Evolutionary conservation across 1,139 yeast genomes (phyloP).

Genomic region (Geotrichum carabidarum): DNA sequence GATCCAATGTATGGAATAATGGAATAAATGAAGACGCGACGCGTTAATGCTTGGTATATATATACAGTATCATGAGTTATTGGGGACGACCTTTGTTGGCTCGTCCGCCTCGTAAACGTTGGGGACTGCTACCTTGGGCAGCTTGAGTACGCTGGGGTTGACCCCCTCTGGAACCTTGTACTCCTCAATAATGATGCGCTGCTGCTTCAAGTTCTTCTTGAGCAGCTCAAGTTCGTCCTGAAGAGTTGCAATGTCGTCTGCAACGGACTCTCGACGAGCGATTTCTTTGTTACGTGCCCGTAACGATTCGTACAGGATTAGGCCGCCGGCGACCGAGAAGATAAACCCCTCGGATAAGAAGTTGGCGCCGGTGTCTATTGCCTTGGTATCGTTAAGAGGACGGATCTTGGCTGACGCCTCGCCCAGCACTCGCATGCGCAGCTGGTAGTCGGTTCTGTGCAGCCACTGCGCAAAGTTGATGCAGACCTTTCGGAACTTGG

Average conservation of each 20-base stretch:
- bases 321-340: constrained; percentile 71
- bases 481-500: constrained; percentile 56
- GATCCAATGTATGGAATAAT: neutral
- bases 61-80: neutral
- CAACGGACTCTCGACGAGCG: constrained; percentile 56
- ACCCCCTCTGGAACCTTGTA: constrained; percentile 46
- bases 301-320: constrained; percentile 68
- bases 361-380: constrained; percentile 78
- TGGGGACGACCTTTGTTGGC: neutral
- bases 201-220: constrained; percentile 44
- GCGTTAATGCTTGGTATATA: neutral
- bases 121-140: constrained; percentile 13
- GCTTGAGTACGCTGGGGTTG: constrained; percentile 44
- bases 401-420: constrained; percentile 53
- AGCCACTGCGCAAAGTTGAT: constrained; percentile 68
- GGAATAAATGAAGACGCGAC: constrained; percentile 1
- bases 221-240: constrained; percentile 68
- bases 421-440: constrained; percentile 63
- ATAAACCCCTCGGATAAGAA: constrained; percentile 73
- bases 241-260: constrained; percentile 61
- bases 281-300: constrained; percentile 64
- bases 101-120: constrained; percentile 11
- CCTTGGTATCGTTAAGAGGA: constrained; percentile 79
- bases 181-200: constrained; percentile 46
- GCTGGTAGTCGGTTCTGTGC: constrained; percentile 59